Base-by-base conservation (phyloP, 768 basidiomycete genomes). In the Lactarius vividus region DNA sequence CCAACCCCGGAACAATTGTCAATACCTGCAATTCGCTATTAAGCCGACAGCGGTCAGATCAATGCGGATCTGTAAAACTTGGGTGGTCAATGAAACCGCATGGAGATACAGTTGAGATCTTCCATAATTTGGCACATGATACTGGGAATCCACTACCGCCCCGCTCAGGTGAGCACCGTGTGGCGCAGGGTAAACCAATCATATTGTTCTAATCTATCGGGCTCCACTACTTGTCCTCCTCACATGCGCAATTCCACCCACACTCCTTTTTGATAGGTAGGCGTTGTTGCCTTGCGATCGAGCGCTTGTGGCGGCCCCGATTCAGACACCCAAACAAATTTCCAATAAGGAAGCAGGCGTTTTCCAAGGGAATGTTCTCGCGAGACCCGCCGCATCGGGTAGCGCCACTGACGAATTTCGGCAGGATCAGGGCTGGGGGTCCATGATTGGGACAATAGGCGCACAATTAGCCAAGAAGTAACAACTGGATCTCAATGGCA, bases 401-500 rank as follows among this genome's bases (percentile, higher is more conserved):
- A 23, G 13, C 23, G 49, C 26, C 49, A 52, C 23, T 23, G 9
- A 23, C n/a, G 44, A 23, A 16, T 26, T 52, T 52, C 23, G 26
- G 23, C 49, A 26, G 49, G 49, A 15, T 52, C 49, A 15, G 23
- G 15, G 49, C 46, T n/a, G n/a, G n/a, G 23, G 46, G 23, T 23
- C 23, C 46, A 26, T 49, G n/a, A 49, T 52, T 49, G 46, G 5
- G 49, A 49, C 2, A 26, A 52, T 23, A 52, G 11, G 13, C 49
- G 49, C 49, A 23, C 46, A 13, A 49, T 26, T 26, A 49, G 10
- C 44, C 20, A 46, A 23, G 44, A n/a, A 44, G 10, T 49, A 13
- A 26, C 23, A 23, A 28, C 29, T 26, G 49, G 2, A 23, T 6
- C 35, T 66, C 60, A 61, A 53, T 66, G 65, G 23, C 65, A 66